Conservation (phyloP, 1,284 basidiomycete genomes). For the Lentinus polychrous region DNA sequence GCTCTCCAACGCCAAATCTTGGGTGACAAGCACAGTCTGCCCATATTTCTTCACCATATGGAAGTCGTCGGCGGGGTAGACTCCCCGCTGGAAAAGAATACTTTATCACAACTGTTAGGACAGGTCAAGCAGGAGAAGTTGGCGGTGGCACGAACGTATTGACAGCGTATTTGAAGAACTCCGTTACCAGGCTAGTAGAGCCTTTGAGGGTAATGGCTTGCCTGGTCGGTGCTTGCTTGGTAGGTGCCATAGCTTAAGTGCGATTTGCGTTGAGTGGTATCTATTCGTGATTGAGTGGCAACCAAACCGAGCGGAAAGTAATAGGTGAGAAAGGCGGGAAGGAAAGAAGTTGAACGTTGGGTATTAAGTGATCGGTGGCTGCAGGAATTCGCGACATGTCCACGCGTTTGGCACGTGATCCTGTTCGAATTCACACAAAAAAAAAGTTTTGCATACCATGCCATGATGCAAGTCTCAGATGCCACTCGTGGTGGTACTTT, state of each 20-base stretch:
- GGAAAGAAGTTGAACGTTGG: too few relatives aligned
- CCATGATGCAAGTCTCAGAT: too few relatives aligned
- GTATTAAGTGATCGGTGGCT: background rate
- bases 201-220: slow-evolving; percentile 93
- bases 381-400: background rate
- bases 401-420: background rate
- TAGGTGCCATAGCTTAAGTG: slow-evolving; percentile 30
- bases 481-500: too few relatives aligned
- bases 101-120: slow-evolving; percentile 33
- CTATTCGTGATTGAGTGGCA: background rate
- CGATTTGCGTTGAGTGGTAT: background rate
- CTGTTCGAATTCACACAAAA: background rate
- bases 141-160: slow-evolving; percentile 66
- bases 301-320: background rate
- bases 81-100: slow-evolving; percentile 94
- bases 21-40: slow-evolving; percentile 90
- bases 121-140: slow-evolving; percentile 4
- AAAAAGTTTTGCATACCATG: background rate
- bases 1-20: slow-evolving; percentile 87
- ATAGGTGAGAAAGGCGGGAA: too few relatives aligned
- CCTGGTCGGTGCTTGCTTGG: slow-evolving; percentile 60
- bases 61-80: slow-evolving; percentile 98
- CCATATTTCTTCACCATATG: slow-evolving; percentile 99
- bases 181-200: slow-evolving; percentile 91
- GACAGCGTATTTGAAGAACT: slow-evolving; percentile 98